Base-by-base conservation (phyloP, 345 rosid genomes). In the Garcia nutans region DNA sequence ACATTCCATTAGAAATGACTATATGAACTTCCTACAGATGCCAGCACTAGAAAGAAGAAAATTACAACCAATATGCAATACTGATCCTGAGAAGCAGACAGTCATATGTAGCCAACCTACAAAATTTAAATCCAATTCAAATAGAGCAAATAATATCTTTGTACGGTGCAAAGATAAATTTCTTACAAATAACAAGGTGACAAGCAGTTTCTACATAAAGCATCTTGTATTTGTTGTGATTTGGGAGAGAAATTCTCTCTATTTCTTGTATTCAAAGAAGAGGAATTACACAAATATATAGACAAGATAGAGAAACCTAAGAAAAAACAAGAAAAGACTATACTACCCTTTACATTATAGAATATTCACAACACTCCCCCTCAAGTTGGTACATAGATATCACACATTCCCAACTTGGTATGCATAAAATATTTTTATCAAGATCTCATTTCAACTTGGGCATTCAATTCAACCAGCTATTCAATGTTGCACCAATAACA, bases 401-500 rank as follows among this genome's bases (percentile, higher is more conserved):
- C n/a, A n/a, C n/a, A n/a, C n/a, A n/a, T n/a, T n/a, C n/a, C n/a
- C n/a, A n/a, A n/a, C n/a, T n/a, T n/a, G n/a, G n/a, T n/a, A n/a
- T n/a, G n/a, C n/a, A n/a, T n/a, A n/a, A n/a, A n/a, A n/a, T n/a
- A n/a, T n/a, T n/a, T n/a, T n/a, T n/a, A n/a, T n/a, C n/a, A n/a
- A n/a, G n/a, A n/a, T n/a, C 28, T 24, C 26, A 31, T 70, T 19
- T 26, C 49, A 49, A 31, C 41, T 5, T 62, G 33, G 22, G 41
- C 16, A 70, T 31, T 50, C 54, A 41, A 64, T 28, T 19, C 50
- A 71, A 55, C 33, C 58, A 65, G 17, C 26, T 26, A 28, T 11
- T 57, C 57, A 24, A 71, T 55, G 67, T 28, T 56, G 66, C 67
- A 65, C 63, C 55, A 9, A 60, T 8, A 60, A 78, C 13, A 55